Percentiles rank a stretch among this genome's conserved stretches.
Evolutionary conservation across 805 yeast genomes (phyloP).

Genomic region (Hanseniaspora clermontiae): DNA sequence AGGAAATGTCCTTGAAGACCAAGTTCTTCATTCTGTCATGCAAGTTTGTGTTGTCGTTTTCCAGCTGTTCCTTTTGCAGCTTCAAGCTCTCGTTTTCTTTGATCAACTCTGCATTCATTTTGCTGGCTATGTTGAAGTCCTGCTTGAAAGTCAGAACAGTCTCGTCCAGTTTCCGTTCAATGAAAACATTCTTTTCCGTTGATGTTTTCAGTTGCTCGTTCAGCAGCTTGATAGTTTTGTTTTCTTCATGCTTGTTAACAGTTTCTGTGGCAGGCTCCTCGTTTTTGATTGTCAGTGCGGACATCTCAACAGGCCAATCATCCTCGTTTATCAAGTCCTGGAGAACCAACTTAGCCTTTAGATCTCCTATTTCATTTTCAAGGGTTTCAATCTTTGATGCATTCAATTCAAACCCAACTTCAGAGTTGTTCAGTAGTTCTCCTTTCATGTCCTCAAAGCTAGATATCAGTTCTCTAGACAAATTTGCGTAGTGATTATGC

Average conservation of each 20-base stretch:
- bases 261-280: neutral
- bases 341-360: constrained; percentile 68
- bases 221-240: neutral
- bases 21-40: constrained; percentile 55
- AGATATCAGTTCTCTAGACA: constrained; percentile 28
- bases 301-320: constrained; percentile 35
- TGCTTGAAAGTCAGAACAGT: neutral
- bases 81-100: constrained; percentile 10
- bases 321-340: constrained; percentile 47
- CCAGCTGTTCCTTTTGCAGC: constrained; percentile 21
- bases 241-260: neutral
- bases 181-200: neutral
- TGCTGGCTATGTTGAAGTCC: constrained; percentile 1
- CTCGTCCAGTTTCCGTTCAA: constrained; percentile 5
- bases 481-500: constrained; percentile 22
- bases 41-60: constrained; percentile 45
- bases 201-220: constrained; percentile 2
- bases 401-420: constrained; percentile 4
- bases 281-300: constrained; percentile 10
- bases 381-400: constrained; percentile 48
- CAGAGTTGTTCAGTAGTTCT: constrained; percentile 18
- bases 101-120: constrained; percentile 8
- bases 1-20: constrained; percentile 43
- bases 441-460: constrained; percentile 30
- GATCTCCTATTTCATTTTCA: constrained; percentile 47